Evolutionary conservation across 1,284 basidiomycete species (phyloP).

Genomic region (Megacollybia platyphylla): DNA sequence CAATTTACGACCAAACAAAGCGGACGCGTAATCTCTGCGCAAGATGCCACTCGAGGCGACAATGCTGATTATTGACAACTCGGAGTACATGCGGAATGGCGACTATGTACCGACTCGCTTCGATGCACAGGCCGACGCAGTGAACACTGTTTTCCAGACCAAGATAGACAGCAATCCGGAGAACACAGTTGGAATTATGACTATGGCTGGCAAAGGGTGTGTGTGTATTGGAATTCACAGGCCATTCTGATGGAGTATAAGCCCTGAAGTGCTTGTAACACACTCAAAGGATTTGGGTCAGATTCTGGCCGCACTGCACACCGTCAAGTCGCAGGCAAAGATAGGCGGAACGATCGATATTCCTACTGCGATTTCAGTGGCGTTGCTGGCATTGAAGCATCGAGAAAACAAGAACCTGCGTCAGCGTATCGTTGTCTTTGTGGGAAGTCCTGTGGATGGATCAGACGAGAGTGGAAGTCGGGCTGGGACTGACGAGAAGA

Average conservation of each 20-base stretch:
- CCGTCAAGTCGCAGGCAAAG: conserved; percentile 35
- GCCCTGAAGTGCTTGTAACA: conserved; percentile 91
- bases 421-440: conserved; percentile 89
- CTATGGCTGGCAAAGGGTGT: conserved; percentile 91
- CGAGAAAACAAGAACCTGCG: conserved; percentile 97
- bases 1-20: too few relatives aligned
- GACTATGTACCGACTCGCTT: conserved; percentile 86
- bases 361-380: conserved; percentile 83
- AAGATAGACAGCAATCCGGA: conserved; percentile 96
- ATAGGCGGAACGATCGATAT: conserved; percentile 79
- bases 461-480: too few relatives aligned
- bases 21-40: conserved; percentile 9
- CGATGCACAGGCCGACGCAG: conserved; percentile 87
- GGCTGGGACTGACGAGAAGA: conserved; percentile 54
- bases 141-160: conserved; percentile 82
- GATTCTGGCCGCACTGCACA: conserved; percentile 72
- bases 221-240: conserved; percentile 13
- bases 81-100: conserved; percentile 93
- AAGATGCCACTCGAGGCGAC: conserved; percentile 90
- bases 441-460: conserved; percentile 77
- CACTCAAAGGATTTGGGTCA: conserved; percentile 93
- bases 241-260: conserved; percentile 16
- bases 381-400: conserved; percentile 94
- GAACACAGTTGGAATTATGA: conserved; percentile 95
- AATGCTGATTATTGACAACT: conserved; percentile 89